Conservation (phyloP, 2,329 filamentous ascomycete species). For the Sclerotinia spermophila region DNA sequence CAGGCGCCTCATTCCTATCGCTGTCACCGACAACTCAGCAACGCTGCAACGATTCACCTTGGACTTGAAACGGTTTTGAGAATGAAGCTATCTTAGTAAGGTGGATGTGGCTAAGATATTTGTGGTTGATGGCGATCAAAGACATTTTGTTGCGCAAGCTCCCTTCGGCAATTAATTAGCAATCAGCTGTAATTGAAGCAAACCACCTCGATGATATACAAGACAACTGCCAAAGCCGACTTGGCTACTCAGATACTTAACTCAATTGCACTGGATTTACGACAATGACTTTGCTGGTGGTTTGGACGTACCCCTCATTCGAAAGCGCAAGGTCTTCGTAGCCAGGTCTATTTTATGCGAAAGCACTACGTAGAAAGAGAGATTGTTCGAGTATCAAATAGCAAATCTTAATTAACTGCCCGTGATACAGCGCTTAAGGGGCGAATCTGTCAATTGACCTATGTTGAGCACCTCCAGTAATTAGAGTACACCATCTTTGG, state of each 20-base stretch:
- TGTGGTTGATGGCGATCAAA: neutral
- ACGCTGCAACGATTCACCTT: neutral
- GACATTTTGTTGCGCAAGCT: neutral
- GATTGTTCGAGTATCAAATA: neutral
- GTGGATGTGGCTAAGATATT: neutral
- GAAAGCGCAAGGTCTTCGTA: neutral
- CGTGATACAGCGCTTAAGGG: neutral
- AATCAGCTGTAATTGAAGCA: neutral
- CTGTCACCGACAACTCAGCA: neutral
- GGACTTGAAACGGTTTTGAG: neutral
- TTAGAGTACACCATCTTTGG: neutral
- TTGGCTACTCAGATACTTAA: neutral
- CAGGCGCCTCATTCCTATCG: conserved; percentile 1
- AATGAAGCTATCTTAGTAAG: neutral
- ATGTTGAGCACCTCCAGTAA: neutral
- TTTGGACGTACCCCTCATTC: neutral
- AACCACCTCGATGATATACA: neutral
- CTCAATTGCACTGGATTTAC: neutral
- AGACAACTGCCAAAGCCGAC: too few species aligned
- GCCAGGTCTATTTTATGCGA: neutral
- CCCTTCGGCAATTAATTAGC: too few species aligned
- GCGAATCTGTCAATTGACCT: neutral
- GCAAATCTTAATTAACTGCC: neutral
- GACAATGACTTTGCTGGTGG: neutral
- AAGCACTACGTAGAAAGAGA: neutral